Base-by-base conservation (phyloP, 371 early-diverging fungal species). In the Saksenaea oblongispora region DNA sequence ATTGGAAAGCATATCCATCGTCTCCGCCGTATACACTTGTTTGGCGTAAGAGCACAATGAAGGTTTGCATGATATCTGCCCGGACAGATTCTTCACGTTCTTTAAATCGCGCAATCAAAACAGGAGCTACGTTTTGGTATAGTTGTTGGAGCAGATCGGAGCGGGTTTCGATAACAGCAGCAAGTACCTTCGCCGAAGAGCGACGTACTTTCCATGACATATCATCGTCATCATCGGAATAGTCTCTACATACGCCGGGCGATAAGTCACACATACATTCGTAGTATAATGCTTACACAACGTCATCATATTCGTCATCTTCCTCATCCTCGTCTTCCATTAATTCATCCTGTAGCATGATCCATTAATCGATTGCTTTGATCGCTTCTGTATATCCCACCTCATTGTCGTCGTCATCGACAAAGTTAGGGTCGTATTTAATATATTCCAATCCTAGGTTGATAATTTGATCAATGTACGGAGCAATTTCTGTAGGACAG, bases 11-110 rank as follows among this genome's bases (percentile, higher is more conserved):
- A 28, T n/a, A 24, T 15, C n/a, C 54, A 47, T 80, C 81, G 0
- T 56, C 65, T 3, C 77, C 77, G 3, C 79, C 75, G 44, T 84
- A 85, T 10, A 86, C 80, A 37, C 78, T 87, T 7, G 92, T 92
- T 65, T 92, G 92, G 9, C 88, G 81, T 26, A 94, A 72, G 27
- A 95, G 73, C 0, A 83, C 79, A 47, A 88, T 87, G 57, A 92
- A 93, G 0, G 96, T 91, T 31, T 81, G 79, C 8, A 97, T 71
- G 11, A 96, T 79, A 67, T 96, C 97, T 8, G 89, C 75, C 15
- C 95, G 89, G 15, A 98, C 98, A 62, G 89, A 87, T 63, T 98
- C 97, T 65, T 96, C 95, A 14, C 96, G 86, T 74, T 96, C 98
- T 60, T 87, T 90, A 72, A 98, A 95, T 41, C 95, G 79, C 31